These are phyloP conservation scores for Aureobasidium sp. DNA, from an alignment of 2,329 filamentous ascomycete genomes.

Conservation along the genomic window DNA sequence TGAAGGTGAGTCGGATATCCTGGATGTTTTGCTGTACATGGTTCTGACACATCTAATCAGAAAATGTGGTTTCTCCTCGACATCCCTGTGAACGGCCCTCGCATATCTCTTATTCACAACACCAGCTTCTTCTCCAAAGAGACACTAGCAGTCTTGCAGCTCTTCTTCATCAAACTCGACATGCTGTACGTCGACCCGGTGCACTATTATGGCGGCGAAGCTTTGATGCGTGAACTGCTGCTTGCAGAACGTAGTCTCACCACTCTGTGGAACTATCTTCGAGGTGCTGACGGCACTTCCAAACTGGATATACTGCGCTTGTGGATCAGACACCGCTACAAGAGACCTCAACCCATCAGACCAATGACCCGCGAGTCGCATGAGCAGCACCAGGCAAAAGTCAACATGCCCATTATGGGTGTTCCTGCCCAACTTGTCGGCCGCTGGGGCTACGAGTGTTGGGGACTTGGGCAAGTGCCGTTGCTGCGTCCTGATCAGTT, in stretches of 20 bases:
- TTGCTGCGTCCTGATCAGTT: conserved; percentile 53
- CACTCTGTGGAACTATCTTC: conserved; percentile 51
- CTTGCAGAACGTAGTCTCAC: conserved; percentile 26
- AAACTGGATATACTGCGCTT: conserved; percentile 49
- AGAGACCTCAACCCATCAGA: conserved; percentile 19
- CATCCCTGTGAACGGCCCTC: conserved; percentile 48
- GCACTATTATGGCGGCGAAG: conserved; percentile 42
- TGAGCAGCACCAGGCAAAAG: conserved; percentile 21
- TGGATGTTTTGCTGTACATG: conserved; percentile 18
- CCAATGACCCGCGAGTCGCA: conserved; percentile 9
- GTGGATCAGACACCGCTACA: conserved; percentile 52
- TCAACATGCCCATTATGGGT: conserved; percentile 38
- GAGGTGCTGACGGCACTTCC: conserved; percentile 48
- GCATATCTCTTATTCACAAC: conserved; percentile 50
- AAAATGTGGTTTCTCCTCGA: conserved; percentile 72
- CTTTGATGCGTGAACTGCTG: conserved; percentile 47
- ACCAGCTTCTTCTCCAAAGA: conserved; percentile 47
- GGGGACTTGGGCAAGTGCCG: conserved; percentile 29
- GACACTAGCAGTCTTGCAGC: conserved; percentile 55
- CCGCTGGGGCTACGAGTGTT: conserved; percentile 36
- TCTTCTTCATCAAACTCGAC: conserved; percentile 65
- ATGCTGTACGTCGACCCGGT: conserved; percentile 62
- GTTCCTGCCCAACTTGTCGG: conserved; percentile 50
- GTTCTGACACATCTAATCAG: conserved; percentile 26
- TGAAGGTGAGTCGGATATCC: conserved; percentile 16